Conservation (phyloP, 2,329 filamentous ascomycete species). For the Beauveria brongniartii region DNA sequence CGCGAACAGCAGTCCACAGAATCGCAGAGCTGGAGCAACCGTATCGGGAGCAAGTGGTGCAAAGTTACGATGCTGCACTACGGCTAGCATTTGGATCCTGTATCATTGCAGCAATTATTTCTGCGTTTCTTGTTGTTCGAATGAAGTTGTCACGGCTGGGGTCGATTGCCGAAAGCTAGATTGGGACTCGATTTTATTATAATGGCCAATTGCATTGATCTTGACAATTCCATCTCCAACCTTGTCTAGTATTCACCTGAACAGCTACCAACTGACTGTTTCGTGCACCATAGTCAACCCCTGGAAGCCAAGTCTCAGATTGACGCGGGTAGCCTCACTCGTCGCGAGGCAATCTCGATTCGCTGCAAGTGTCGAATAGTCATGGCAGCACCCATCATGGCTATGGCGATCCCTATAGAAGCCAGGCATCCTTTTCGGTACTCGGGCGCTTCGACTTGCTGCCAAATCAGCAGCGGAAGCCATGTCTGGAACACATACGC, state of each 20-base stretch:
- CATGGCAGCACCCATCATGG: conserved; percentile 43
- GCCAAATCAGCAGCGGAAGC: conserved; percentile 60
- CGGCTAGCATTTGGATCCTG: conserved; percentile 38
- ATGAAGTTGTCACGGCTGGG: conserved; percentile 47
- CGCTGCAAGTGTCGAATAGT: conserved; percentile 36
- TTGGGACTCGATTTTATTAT: background rate
- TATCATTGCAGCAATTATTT: conserved; percentile 38
- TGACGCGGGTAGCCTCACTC: background rate
- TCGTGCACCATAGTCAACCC: background rate
- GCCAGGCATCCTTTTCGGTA: conserved; percentile 56
- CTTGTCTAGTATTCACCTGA: background rate
- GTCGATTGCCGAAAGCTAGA: background rate
- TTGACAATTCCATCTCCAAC: background rate
- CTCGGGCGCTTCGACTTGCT: conserved; percentile 51
- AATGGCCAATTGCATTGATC: background rate
- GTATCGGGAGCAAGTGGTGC: conserved; percentile 47
- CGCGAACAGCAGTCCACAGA: conserved; percentile 46
- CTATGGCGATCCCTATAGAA: conserved; percentile 38
- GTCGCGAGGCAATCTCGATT: conserved; percentile 15
- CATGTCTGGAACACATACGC: conserved; percentile 63
- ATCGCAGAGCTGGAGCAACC: conserved; percentile 34
- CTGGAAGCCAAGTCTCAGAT: background rate
- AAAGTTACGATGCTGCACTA: conserved; percentile 45
- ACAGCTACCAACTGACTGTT: background rate
- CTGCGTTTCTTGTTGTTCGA: conserved; percentile 38